phyloP scores from a whole-genome alignment of 352 stramenopile genomes.

The Phytophthora tentaculata region DNA sequence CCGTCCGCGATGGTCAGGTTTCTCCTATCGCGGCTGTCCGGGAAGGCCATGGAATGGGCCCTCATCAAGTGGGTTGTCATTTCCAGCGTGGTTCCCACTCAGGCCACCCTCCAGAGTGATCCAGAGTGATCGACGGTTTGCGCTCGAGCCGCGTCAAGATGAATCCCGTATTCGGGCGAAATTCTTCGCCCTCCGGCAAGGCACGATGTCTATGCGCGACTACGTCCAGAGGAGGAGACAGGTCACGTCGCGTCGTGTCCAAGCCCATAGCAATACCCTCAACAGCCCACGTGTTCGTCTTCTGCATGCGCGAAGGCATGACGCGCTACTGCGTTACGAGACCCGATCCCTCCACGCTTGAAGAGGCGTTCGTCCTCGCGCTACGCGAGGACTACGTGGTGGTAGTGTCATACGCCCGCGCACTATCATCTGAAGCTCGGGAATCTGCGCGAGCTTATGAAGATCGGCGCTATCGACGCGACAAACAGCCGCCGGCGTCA shows the following conservation, averaged over 20 bases:
- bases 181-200: not conserved
- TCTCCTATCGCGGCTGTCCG: not conserved
- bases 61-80: not conserved
- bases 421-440: not conserved
- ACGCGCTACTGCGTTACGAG: not conserved
- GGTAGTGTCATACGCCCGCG: not conserved
- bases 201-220: not conserved
- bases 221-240: no score
- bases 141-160: not conserved
- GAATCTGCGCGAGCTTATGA: not conserved
- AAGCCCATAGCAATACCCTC: conserved; percentile 11
- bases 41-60: not conserved
- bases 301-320: conserved; percentile 18
- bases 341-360: not conserved
- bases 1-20: not conserved
- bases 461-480: conserved; percentile 1
- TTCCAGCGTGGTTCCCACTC: not conserved
- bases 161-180: not conserved
- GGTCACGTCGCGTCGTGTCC: not conserved
- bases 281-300: conserved; percentile 24
- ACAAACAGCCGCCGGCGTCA: no score
- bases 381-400: no score
- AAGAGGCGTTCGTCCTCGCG: no score
- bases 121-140: no score
- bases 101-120: not conserved